A percentile compares a stretch with the other conserved stretches of the same genome.
phyloP scores from a whole-genome alignment of 2,329 filamentous ascomycete species.

The Zasmidium angulare region DNA sequence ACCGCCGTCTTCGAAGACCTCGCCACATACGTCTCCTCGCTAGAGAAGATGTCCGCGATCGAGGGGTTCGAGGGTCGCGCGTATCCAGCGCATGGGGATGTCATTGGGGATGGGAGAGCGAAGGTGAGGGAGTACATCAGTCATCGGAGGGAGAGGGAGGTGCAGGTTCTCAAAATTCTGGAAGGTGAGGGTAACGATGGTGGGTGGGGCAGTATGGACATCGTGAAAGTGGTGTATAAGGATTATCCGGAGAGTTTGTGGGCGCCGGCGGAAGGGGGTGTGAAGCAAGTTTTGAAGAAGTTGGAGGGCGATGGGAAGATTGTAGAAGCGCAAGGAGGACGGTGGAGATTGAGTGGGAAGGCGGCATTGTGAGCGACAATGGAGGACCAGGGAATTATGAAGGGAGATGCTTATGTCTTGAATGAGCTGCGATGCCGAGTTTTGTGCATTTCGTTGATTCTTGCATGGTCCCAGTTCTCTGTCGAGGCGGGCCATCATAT shows the following conservation, averaged over 20 bases:
- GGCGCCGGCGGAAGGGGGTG: conserved; percentile 70
- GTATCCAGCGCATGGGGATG: conserved; percentile 85
- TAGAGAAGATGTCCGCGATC: conserved; percentile 64
- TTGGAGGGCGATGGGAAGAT: conserved; percentile 72
- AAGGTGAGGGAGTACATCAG: conserved; percentile 80
- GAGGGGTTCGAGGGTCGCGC: conserved; percentile 64
- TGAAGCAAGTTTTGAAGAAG: conserved; percentile 78
- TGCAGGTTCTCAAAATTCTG: conserved; percentile 70
- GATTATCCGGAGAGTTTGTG: conserved; percentile 76
- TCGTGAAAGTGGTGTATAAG: conserved; percentile 85
- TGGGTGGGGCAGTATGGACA: conserved; percentile 69
- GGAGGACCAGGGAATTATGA: too few species aligned
- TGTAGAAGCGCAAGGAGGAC: conserved; percentile 32
- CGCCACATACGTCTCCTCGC: conserved; percentile 63
- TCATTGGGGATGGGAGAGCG: conserved; percentile 68
- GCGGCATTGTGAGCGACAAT: conserved; percentile 24
- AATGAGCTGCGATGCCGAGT: too few species aligned
- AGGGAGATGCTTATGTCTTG: background rate
- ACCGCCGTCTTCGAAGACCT: conserved; percentile 79
- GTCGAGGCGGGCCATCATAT: too few species aligned
- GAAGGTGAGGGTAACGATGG: conserved; percentile 29
- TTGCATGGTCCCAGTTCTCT: too few species aligned
- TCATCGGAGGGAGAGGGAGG: conserved; percentile 77
- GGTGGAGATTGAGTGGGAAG: conserved; percentile 34
- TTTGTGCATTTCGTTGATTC: too few species aligned